Conservation (phyloP, 768 basidiomycete genomes). For the Gymnopilus dilepis region DNA sequence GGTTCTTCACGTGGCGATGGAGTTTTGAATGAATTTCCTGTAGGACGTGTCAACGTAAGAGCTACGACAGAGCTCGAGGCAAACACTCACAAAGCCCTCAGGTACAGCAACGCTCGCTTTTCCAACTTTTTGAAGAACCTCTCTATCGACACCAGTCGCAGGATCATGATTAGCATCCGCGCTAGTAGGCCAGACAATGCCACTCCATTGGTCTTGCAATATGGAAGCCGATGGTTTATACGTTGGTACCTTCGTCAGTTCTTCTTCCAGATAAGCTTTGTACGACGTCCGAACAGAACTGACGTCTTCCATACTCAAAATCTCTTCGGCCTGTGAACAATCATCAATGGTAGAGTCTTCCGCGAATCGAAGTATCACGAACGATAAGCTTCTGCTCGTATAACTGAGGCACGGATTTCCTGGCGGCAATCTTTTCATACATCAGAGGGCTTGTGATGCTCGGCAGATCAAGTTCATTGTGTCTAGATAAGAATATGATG, state of each 20-base stretch:
- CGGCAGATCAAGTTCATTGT: slow-evolving; percentile 89
- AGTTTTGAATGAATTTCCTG: slow-evolving; percentile 84
- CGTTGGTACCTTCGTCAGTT: slow-evolving; percentile 54
- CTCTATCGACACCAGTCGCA: slow-evolving; percentile 66
- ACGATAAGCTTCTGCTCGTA: slow-evolving; percentile 85
- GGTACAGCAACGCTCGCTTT: slow-evolving; percentile 68
- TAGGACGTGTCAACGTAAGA: slow-evolving; percentile 41
- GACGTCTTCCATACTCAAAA: slow-evolving; percentile 57
- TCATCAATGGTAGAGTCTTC: neutral
- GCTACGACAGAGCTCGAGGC: neutral
- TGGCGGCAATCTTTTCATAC: slow-evolving; percentile 85
- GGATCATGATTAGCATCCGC: slow-evolving; percentile 57
- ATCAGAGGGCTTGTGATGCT: slow-evolving; percentile 88
- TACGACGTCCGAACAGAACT: slow-evolving; percentile 57
- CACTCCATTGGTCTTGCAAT: slow-evolving; percentile 72
- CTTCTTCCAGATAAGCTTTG: slow-evolving; percentile 65
- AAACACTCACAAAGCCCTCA: slow-evolving; percentile 63
- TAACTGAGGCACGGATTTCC: slow-evolving; percentile 77
- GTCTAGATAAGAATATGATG: slow-evolving; percentile 54
- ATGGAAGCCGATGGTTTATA: slow-evolving; percentile 59
- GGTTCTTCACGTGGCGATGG: slow-evolving; percentile 77
- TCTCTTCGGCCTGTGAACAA: slow-evolving; percentile 48
- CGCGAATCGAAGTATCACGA: slow-evolving; percentile 28
- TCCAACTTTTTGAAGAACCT: slow-evolving; percentile 62
- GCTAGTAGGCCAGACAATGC: slow-evolving; percentile 67